Percentiles rank a stretch among this genome's conserved stretches.
Evolutionary conservation across 2,329 filamentous ascomycete species (phyloP).

Genomic region (Arthrinium puccinioides): DNA sequence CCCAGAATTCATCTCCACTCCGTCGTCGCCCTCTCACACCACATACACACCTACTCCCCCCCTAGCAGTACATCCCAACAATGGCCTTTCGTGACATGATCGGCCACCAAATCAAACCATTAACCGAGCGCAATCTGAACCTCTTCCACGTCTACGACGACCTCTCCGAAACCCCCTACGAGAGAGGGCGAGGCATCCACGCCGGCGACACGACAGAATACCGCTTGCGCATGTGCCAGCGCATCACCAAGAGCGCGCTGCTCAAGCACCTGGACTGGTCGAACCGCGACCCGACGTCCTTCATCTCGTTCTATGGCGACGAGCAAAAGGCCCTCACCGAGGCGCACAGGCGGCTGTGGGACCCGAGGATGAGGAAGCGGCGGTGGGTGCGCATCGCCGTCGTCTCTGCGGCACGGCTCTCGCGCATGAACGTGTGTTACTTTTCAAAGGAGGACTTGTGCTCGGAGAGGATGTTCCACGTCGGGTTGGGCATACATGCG

Average conservation of each 20-base stretch:
- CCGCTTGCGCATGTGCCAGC: no score
- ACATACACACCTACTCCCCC: no score
- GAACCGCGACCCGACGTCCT: neutral
- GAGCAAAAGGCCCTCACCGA: neutral
- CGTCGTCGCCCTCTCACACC: no score
- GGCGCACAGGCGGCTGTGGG: neutral
- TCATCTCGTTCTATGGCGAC: neutral
- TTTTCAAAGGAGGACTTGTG: neutral
- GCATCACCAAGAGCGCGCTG: neutral
- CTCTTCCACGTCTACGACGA: neutral
- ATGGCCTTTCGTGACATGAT: no score
- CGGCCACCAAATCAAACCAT: no score
- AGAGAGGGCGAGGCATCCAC: neutral
- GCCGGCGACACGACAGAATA: neutral
- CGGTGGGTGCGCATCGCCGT: neutral
- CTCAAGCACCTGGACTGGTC: neutral
- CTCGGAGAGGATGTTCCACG: neutral
- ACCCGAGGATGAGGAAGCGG: no score
- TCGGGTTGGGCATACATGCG: neutral
- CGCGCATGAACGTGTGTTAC: neutral
- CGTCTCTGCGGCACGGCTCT: neutral
- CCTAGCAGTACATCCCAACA: no score
- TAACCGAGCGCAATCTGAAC: neutral
- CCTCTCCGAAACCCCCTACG: neutral
- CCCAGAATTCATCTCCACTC: no score